Percentiles rank a stretch among this genome's conserved stretches.
phyloP scores from a whole-genome alignment of 371 early-diverging fungal species.

The Lichtheimia ornata region DNA sequence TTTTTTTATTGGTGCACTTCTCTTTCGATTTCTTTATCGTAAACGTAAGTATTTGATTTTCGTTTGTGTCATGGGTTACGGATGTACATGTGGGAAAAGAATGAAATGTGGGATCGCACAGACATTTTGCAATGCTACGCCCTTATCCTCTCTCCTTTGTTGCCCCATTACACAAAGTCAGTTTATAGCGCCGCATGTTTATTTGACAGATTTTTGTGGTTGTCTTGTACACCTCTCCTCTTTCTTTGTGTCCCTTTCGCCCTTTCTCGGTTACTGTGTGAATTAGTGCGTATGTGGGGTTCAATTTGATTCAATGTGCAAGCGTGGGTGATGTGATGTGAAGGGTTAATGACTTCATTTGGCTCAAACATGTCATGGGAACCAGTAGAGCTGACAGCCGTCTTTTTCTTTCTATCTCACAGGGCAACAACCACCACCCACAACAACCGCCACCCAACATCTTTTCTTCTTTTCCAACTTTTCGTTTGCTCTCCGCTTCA shows the following conservation, averaged over 20 bases:
- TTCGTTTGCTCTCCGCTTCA: slow-evolving; percentile 27
- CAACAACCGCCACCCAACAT: background rate
- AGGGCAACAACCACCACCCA: too few species aligned
- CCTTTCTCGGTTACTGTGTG: background rate
- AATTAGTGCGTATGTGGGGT: background rate
- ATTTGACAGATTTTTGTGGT: too few species aligned
- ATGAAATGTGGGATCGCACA: slow-evolving; percentile 4
- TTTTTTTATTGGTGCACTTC: background rate
- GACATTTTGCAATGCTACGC: background rate
- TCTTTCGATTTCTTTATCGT: background rate
- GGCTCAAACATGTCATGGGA: too few species aligned
- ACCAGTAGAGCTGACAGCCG: too few species aligned
- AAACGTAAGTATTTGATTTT: slow-evolving; percentile 2
- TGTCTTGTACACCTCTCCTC: background rate
- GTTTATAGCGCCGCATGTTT: slow-evolving; percentile 3
- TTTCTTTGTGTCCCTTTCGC: background rate
- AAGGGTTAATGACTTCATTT: too few species aligned
- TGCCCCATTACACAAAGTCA: slow-evolving; percentile 1
- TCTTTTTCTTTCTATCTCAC: too few species aligned
- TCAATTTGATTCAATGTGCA: too few species aligned
- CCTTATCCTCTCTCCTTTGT: background rate
- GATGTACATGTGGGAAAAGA: background rate
- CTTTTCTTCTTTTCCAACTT: slow-evolving; percentile 5
- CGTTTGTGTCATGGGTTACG: background rate
- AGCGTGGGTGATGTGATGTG: too few species aligned